Base-by-base conservation (phyloP, 2,329 filamentous ascomycete genomes). In the Colletotrichum sublineola region DNA sequence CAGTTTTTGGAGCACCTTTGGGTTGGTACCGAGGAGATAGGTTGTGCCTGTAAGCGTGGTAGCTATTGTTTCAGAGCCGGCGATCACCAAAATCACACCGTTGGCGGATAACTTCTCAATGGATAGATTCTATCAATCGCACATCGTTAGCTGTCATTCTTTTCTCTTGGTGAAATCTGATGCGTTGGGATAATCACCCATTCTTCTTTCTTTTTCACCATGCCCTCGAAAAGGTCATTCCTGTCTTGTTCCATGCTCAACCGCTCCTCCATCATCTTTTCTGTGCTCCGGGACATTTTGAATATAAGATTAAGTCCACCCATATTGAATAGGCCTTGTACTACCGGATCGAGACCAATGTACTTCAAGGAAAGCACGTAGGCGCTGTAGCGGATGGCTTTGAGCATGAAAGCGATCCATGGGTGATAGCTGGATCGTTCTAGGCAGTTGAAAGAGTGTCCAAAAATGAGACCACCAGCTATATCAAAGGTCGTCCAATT, bases 41-140 rank as follows among this genome's bases (percentile, higher is more conserved):
- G 83, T 84, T 0, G 79, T 76, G 1, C 84, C 85, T 0, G 79
- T 76, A 2, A 87, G 76, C 2, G 81, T 76, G 0, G 84, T 84
- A 0, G 85, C 84, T 0, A 84, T 86, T 0, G 85, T 87, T 66
- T 87, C 84, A 5, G 79, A 82, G 0, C 85, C 85, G 0, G 82
- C 85, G 8, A 80, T 24, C 12, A 81, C 75, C 1, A 82, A 52
- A 0, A 73, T 62, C 0, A 75, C 65, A 5, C 74, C 63, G 7
- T 74, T 78, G 14, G 62, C 65, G 1, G 63, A 48, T 1, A 78
- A 64, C 15, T 72, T 31, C 2, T 73, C 69, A 3, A 74, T 68
- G 0, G 71, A 67, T 1, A 73, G 48, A 24, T 67, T 42, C 46
- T 48, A 18, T 24, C 0, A 24, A 18, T 9, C 18, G 3, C 3